A percentile compares a stretch with the other conserved stretches of the same genome.
These are phyloP conservation scores for Nakaseomyces delphensis DNA, from an alignment of 1,139 yeast genomes.

Conservation along the genomic window DNA sequence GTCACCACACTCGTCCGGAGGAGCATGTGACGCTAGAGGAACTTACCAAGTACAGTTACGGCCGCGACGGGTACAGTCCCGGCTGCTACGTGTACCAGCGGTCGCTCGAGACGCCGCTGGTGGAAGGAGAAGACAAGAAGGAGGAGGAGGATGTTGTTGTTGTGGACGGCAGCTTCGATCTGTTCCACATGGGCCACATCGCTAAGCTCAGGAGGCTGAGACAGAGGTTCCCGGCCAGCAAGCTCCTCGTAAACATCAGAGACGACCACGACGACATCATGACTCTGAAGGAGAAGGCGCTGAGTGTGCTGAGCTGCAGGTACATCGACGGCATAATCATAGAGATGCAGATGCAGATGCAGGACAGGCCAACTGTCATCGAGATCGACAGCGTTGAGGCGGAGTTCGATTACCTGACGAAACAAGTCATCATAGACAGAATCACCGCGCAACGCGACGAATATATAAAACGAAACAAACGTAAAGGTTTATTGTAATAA, in stretches of 20 bases:
- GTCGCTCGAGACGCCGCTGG: slow-evolving; percentile 7
- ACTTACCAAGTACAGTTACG: slow-evolving; percentile 57
- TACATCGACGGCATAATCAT: slow-evolving; percentile 63
- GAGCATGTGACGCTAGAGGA: slow-evolving; percentile 25
- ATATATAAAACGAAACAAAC: slow-evolving; percentile 31
- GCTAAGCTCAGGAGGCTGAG: slow-evolving; percentile 37
- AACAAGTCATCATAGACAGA: slow-evolving; percentile 29
- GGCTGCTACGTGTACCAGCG: slow-evolving; percentile 51
- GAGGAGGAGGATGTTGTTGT: slow-evolving; percentile 37
- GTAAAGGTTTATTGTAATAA: slow-evolving; percentile 24
- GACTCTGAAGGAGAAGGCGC: slow-evolving; percentile 76
- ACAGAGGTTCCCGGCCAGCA: slow-evolving; percentile 29
- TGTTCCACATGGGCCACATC: slow-evolving; percentile 90
- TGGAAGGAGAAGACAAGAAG: slow-evolving; percentile 30
- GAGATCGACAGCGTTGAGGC: slow-evolving; percentile 11
- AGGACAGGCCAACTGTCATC: too few species aligned
- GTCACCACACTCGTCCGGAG: slow-evolving; percentile 11
- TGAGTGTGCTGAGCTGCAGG: slow-evolving; percentile 81
- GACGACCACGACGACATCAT: slow-evolving; percentile 65
- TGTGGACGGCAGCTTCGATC: slow-evolving; percentile 81
- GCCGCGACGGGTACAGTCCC: slow-evolving; percentile 48
- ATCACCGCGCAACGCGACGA: slow-evolving; percentile 25
- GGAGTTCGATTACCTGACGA: slow-evolving; percentile 29
- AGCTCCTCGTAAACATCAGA: slow-evolving; percentile 59
- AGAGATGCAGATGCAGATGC: too few species aligned